Conservation (phyloP, 768 basidiomycete species). For the Suillus americanus region DNA sequence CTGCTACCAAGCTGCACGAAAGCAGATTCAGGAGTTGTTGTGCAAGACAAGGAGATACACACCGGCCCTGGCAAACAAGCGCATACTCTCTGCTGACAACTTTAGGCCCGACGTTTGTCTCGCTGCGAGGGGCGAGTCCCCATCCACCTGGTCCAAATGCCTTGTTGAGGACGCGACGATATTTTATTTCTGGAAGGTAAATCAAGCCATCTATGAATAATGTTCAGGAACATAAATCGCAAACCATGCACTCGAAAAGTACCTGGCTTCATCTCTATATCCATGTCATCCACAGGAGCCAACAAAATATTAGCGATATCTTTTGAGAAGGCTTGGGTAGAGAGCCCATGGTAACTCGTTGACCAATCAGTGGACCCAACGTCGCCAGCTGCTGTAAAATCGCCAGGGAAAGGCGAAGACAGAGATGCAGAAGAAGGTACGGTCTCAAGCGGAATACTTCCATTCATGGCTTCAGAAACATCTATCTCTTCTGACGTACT, state of each 20-base stretch:
- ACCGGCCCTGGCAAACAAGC: constrained; percentile 90
- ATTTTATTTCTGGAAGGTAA: constrained; percentile 97
- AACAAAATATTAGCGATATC: constrained; percentile 73
- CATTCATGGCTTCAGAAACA: constrained; percentile 12
- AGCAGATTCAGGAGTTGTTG: neutral
- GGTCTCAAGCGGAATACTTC: constrained; percentile 17
- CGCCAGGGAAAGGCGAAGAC: constrained; percentile 26
- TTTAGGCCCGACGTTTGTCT: constrained; percentile 85
- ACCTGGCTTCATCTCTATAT: constrained; percentile 96
- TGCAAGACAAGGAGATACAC: constrained; percentile 19
- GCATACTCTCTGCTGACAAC: constrained; percentile 94
- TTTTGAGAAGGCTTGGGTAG: constrained; percentile 70
- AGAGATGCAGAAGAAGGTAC: constrained; percentile 15
- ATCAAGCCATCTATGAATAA: constrained; percentile 73
- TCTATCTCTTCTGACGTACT: constrained; percentile 21
- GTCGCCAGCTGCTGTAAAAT: constrained; percentile 23
- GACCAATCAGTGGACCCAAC: constrained; percentile 73
- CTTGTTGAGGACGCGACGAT: constrained; percentile 85
- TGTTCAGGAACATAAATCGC: neutral
- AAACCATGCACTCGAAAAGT: constrained; percentile 21
- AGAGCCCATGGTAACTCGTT: constrained; percentile 81
- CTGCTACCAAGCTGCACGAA: constrained; percentile 69
- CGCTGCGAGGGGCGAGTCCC: constrained; percentile 92
- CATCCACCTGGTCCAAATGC: constrained; percentile 97
- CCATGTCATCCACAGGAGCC: constrained; percentile 69